These are phyloP conservation scores for grape (Vitis vinifera) DNA, from an alignment of 164 flowering plant species.

Conservation along the genomic window DNA sequence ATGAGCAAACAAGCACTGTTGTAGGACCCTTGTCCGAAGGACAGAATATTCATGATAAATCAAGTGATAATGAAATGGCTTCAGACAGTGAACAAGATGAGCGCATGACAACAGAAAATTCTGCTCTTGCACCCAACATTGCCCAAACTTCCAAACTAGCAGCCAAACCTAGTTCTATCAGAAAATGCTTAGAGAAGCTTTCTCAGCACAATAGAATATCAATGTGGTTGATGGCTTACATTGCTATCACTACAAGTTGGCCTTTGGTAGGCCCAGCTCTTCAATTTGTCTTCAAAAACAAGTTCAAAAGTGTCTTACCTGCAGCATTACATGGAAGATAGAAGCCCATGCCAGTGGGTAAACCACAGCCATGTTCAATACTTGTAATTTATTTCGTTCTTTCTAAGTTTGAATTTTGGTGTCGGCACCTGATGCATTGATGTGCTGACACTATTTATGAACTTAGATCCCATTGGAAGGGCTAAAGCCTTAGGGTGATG, in stretches of 20 bases:
- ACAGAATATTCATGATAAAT: background rate
- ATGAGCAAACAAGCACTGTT: constrained; percentile 21
- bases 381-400: background rate
- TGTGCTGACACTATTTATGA: no score
- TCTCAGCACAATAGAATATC: constrained; percentile 34
- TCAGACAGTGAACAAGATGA: constrained; percentile 9
- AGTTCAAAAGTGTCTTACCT: constrained; percentile 11
- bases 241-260: constrained; percentile 45
- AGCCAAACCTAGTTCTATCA: constrained; percentile 11
- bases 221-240: constrained; percentile 48
- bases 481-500: no score
- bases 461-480: no score
- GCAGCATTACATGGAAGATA: constrained; percentile 18
- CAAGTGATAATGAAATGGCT: background rate
- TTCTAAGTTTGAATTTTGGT: background rate
- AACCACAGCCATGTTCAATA: background rate
- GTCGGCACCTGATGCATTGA: no score
- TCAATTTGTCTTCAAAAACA: constrained; percentile 23
- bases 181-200: constrained; percentile 33
- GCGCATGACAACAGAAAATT: background rate
- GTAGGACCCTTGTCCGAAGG: constrained; percentile 4
- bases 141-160: constrained; percentile 8
- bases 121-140: background rate
- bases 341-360: background rate
- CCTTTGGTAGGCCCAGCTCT: constrained; percentile 38